Percentiles rank a stretch among this genome's conserved stretches.
phyloP scores from a whole-genome alignment of 140 eudicot genomes.

The Anethum foeniculum region DNA sequence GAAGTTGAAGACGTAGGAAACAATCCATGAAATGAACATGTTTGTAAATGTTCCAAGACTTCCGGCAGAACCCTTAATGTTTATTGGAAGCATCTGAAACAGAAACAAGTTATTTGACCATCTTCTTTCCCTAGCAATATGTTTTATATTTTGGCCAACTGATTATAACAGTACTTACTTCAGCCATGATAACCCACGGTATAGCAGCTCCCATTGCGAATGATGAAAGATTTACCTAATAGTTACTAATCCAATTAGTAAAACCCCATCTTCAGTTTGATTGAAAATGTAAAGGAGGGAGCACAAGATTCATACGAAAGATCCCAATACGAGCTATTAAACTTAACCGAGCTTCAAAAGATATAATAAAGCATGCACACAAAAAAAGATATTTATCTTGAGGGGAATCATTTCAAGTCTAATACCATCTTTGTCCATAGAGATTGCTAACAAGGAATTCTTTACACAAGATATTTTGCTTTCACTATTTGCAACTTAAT shows the following conservation, averaged over 20 bases:
- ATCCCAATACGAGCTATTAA: background rate
- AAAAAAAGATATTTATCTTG: background rate
- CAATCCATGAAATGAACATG: slow-evolving; percentile 20
- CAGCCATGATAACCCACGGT: slow-evolving; percentile 26
- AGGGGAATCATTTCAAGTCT: background rate
- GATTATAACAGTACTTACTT: slow-evolving; percentile 13
- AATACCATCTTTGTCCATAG: background rate
- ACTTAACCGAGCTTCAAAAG: background rate
- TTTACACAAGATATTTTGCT: no score
- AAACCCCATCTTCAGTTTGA: background rate
- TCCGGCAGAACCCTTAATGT: slow-evolving; percentile 32
- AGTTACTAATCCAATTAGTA: background rate
- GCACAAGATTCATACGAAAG: no score
- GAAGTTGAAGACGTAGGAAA: slow-evolving; percentile 20
- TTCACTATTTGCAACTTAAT: background rate
- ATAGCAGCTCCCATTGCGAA: slow-evolving; percentile 19
- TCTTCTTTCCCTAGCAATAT: background rate
- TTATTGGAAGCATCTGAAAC: slow-evolving; percentile 28
- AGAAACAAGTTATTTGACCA: background rate
- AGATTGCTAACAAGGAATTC: background rate
- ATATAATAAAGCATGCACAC: background rate
- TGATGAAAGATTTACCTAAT: slow-evolving; percentile 17
- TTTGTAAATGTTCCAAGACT: slow-evolving; percentile 15
- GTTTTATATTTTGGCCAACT: no score
- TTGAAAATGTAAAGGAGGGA: background rate